Evolutionary conservation across 2,329 filamentous ascomycete genomes (phyloP).

Genomic region (Colletotrichum chrysophilum): DNA sequence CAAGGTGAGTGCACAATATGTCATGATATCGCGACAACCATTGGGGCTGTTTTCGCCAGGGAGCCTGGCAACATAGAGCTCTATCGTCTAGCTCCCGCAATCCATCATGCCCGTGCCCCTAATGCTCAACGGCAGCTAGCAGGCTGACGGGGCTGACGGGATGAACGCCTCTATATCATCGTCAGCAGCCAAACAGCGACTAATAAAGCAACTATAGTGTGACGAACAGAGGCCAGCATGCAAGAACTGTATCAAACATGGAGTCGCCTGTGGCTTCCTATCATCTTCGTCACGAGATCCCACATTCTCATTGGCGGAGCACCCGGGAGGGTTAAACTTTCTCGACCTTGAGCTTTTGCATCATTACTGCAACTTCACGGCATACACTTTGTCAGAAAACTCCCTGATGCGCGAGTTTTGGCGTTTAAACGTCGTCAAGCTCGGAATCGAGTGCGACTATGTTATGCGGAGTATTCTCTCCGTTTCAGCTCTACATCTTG

Average conservation of each 20-base stretch:
- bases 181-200: not conserved
- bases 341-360: constrained; percentile 58
- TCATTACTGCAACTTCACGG: constrained; percentile 55
- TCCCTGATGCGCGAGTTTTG: constrained; percentile 48
- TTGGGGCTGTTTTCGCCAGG: not conserved
- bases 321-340: constrained; percentile 34
- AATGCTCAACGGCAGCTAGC: not conserved
- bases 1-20: constrained; percentile 32
- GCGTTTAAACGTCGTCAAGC: constrained; percentile 50
- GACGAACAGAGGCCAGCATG: constrained; percentile 44
- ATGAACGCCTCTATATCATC: not conserved
- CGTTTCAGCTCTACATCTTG: constrained; percentile 54
- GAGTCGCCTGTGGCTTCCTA: constrained; percentile 41
- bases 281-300: not conserved
- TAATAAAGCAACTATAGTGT: constrained; percentile 31
- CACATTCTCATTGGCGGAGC: constrained; percentile 11
- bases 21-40: no score
- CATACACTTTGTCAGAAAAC: constrained; percentile 49
- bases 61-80: not conserved
- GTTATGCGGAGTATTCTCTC: constrained; percentile 55
- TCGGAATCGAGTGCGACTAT: constrained; percentile 50
- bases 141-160: not conserved
- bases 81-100: not conserved
- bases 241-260: constrained; percentile 44
- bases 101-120: not conserved